These are phyloP conservation scores for Pecoramyces ruminantium DNA, from an alignment of 192 early-diverging fungal genomes.

Conservation along the genomic window DNA sequence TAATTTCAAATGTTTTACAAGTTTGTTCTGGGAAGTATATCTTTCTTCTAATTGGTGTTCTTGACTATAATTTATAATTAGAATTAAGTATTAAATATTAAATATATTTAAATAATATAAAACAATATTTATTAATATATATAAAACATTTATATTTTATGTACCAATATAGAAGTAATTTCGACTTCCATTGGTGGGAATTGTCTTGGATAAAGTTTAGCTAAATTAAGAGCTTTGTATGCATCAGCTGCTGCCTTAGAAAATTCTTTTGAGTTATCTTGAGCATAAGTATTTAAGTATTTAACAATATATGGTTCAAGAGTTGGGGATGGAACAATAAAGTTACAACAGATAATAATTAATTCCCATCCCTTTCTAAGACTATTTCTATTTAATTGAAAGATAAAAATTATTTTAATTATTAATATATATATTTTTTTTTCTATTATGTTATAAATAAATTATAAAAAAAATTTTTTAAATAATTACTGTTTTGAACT, in stretches of 20 bases:
- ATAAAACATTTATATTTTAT: too few species aligned
- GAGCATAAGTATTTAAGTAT: background rate
- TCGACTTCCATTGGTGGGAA: background rate
- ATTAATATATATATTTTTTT: too few species aligned
- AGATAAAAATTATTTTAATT: too few species aligned
- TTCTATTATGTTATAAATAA: too few species aligned
- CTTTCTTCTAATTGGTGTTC: background rate
- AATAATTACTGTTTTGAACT: background rate
- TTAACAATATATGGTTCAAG: background rate
- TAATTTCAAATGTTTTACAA: background rate
- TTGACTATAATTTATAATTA: background rate
- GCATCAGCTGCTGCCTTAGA: background rate
- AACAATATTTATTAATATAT: too few species aligned
- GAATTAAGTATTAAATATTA: too few species aligned
- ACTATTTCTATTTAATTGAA: background rate
- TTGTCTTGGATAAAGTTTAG: background rate
- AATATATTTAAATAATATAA: too few species aligned
- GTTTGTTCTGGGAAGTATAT: background rate
- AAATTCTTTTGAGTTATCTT: background rate
- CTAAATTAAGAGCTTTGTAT: background rate
- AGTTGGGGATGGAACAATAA: background rate
- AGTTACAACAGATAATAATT: background rate
- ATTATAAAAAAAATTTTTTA: too few species aligned
- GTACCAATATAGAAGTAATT: background rate
- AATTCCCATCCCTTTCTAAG: background rate